These are phyloP conservation scores for Gryganskiella cystojenkinii DNA, from an alignment of 192 early-diverging fungal genomes.

Conservation along the genomic window DNA sequence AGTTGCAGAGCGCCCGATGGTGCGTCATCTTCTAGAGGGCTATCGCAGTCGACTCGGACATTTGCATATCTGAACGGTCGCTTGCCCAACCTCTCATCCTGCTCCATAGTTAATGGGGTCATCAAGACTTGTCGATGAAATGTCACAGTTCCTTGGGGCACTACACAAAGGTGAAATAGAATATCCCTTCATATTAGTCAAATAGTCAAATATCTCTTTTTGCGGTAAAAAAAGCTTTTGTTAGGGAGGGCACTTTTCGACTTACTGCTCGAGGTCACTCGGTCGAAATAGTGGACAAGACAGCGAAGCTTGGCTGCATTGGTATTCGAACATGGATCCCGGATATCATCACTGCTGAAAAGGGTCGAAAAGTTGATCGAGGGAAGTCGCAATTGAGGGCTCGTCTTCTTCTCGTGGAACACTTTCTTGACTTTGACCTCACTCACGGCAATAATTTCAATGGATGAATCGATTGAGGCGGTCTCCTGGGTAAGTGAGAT, in stretches of 20 bases:
- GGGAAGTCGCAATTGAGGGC: constrained; percentile 16
- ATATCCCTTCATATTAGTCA: neutral
- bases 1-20: constrained; percentile 29
- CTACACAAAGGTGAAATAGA: neutral
- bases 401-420: neutral
- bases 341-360: constrained; percentile 9
- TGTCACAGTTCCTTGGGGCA: constrained; percentile 38
- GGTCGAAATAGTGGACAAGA: constrained; percentile 48
- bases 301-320: constrained; percentile 50
- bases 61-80: constrained; percentile 7
- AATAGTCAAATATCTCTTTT: neutral
- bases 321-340: constrained; percentile 6
- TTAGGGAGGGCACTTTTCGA: too few species aligned
- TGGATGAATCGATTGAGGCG: too few species aligned
- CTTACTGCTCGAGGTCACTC: constrained; percentile 27
- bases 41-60: constrained; percentile 21
- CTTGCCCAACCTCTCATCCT: constrained; percentile 2
- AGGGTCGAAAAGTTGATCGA: constrained; percentile 47
- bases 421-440: too few species aligned
- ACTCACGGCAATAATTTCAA: too few species aligned
- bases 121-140: constrained; percentile 42
- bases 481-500: too few species aligned
- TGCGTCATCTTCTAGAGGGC: constrained; percentile 43
- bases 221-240: neutral
- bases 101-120: constrained; percentile 2